phyloP scores from a whole-genome alignment of 2,329 filamentous ascomycete species.

The Alternaria gansuensis region DNA sequence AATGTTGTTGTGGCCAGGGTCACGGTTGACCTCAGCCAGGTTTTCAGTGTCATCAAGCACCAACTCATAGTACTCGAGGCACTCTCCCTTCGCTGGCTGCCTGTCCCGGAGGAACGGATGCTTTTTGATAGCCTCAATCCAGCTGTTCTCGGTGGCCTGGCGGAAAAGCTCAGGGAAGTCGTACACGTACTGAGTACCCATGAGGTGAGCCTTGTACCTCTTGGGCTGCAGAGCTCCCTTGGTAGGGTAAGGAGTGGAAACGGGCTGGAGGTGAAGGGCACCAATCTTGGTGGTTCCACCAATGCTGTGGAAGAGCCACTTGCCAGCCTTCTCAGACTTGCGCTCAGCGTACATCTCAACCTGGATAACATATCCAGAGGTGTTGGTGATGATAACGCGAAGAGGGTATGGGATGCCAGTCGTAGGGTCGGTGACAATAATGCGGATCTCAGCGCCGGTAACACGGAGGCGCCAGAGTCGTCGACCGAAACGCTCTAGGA shows the following conservation, averaged over 20 bases:
- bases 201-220: slow-evolving; percentile 98
- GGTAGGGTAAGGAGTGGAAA: slow-evolving; percentile 91
- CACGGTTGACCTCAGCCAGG: slow-evolving; percentile 89
- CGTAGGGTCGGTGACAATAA: slow-evolving; percentile 90
- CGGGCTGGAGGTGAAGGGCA: slow-evolving; percentile 90
- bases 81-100: slow-evolving; percentile 86
- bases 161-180: slow-evolving; percentile 99
- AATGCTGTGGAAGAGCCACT: slow-evolving; percentile 98
- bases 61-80: slow-evolving; percentile 92
- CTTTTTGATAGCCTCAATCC: slow-evolving; percentile 77
- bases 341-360: slow-evolving; percentile 97
- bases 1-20: slow-evolving; percentile 92
- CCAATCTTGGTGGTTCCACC: slow-evolving; percentile 95
- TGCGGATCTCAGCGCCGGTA: slow-evolving; percentile 96
- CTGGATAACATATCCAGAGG: slow-evolving; percentile 95
- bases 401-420: slow-evolving; percentile 89
- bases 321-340: slow-evolving; percentile 91
- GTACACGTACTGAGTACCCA: slow-evolving; percentile 99
- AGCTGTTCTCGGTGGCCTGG: slow-evolving; percentile 95
- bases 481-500: slow-evolving; percentile 94
- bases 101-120: slow-evolving; percentile 78
- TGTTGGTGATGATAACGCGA: slow-evolving; percentile 97
- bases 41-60: slow-evolving; percentile 94
- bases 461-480: slow-evolving; percentile 97
- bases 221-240: slow-evolving; percentile 99